Percentiles rank a stretch among this genome's conserved stretches.
Conservation (phyloP, 331 rosid species). For the Acacia concinna region DNA sequence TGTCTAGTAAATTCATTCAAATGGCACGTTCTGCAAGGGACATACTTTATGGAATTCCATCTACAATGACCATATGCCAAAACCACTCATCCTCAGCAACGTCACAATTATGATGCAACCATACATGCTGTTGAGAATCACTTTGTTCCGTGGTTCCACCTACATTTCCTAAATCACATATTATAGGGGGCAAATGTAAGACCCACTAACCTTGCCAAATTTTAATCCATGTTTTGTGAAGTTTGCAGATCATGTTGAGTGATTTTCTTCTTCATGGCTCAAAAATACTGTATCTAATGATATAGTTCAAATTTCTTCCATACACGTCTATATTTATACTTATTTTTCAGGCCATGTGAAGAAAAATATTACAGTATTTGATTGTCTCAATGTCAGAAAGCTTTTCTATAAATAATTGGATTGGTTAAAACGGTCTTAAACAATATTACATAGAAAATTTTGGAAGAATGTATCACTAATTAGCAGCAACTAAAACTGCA, state of each 20-base stretch:
- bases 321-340: neutral
- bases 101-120: slow-evolving; percentile 7
- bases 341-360: neutral
- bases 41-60: slow-evolving; percentile 4
- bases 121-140: neutral
- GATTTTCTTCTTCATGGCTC: neutral
- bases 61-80: slow-evolving; percentile 10
- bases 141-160: neutral
- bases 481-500: slow-evolving; percentile 15
- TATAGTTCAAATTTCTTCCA: neutral
- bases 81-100: neutral
- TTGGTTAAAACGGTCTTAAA: slow-evolving; percentile 14
- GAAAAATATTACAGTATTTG: neutral
- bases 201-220: neutral
- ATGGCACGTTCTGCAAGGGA: neutral
- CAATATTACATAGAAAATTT: neutral
- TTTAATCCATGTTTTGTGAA: neutral
- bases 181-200: neutral
- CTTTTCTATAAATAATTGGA: slow-evolving; percentile 3
- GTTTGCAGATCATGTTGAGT: neutral
- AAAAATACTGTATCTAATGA: neutral
- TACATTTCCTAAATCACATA: slow-evolving; percentile 1
- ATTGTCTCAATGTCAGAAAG: neutral
- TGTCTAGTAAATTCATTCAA: neutral
- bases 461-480: neutral